Evolutionary conservation across 2,329 filamentous ascomycete genomes (phyloP).

Genomic region (Apiospora koreana): DNA sequence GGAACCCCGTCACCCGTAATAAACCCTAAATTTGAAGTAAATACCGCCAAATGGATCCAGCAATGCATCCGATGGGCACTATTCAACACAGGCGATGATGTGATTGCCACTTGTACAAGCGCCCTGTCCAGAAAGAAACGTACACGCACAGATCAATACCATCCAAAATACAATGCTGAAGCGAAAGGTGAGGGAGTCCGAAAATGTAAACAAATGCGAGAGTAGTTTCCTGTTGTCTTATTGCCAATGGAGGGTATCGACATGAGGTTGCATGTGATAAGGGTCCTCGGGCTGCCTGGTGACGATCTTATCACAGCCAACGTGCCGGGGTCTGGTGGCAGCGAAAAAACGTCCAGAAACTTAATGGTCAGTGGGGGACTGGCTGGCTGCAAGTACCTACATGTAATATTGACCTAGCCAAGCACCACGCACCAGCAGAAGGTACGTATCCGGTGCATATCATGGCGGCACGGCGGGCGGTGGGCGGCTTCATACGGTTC

Average conservation of each 20-base stretch:
- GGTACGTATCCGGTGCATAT: neutral
- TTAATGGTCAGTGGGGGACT: neutral
- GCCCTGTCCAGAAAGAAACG: neutral
- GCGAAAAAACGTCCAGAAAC: neutral
- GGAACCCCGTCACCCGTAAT: neutral
- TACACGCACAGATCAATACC: neutral
- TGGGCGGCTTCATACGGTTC: neutral
- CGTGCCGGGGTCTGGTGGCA: neutral
- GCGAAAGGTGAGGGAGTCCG: neutral
- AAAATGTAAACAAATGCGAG: neutral
- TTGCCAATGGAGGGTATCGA: neutral
- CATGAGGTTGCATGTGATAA: conserved; percentile 11
- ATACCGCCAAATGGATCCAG: neutral
- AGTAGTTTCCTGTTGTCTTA: neutral
- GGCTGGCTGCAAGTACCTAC: no score
- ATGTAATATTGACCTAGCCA: neutral
- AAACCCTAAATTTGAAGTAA: neutral
- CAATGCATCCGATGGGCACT: neutral
- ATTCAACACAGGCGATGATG: neutral
- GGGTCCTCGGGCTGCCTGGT: conserved; percentile 7
- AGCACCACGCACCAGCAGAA: no score
- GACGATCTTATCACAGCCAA: neutral
- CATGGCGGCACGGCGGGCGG: neutral
- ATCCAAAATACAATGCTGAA: conserved; percentile 1
- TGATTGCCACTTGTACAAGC: neutral